A percentile compares a stretch with the other conserved stretches of the same genome.
Evolutionary conservation across 2,329 filamentous ascomycete genomes (phyloP).

Genomic region (Fusarium hainanense): DNA sequence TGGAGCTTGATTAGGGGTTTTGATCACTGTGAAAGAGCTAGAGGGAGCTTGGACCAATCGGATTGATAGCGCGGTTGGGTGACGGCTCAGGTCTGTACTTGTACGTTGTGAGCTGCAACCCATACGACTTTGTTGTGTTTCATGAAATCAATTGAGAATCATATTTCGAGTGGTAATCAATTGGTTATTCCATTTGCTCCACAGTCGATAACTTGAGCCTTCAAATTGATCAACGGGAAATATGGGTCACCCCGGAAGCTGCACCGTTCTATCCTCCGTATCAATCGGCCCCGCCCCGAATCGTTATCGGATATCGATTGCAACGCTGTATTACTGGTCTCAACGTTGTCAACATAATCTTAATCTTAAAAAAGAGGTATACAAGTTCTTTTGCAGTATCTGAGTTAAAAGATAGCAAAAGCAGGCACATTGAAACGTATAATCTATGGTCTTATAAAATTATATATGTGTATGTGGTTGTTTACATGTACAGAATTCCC

Average conservation of each 20-base stretch:
- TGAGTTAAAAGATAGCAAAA: background rate
- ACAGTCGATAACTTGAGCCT: background rate
- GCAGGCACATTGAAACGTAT: background rate
- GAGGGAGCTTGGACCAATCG: constrained; percentile 21
- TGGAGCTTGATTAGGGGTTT: constrained; percentile 27
- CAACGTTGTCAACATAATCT: background rate
- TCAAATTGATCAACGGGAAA: background rate
- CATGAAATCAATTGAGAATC: background rate
- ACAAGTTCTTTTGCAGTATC: accelerated
- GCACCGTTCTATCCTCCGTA: background rate
- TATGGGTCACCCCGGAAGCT: background rate
- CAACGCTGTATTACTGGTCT: background rate
- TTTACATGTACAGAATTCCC: background rate
- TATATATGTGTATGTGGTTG: background rate
- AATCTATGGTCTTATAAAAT: background rate
- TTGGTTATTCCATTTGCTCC: background rate
- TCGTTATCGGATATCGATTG: constrained; percentile 12
- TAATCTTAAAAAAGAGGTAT: background rate
- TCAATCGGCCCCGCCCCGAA: constrained; percentile 24
- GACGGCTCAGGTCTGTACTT: background rate
- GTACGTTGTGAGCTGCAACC: background rate
- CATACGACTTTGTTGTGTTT: background rate
- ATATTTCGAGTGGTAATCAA: background rate
- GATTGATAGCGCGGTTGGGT: constrained; percentile 6
- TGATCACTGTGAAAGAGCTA: constrained; percentile 11